Percentiles rank a stretch among this genome's conserved stretches.
Evolutionary conservation across 2,329 filamentous ascomycete genomes (phyloP).

Genomic region (Lachnellula subtilissima): DNA sequence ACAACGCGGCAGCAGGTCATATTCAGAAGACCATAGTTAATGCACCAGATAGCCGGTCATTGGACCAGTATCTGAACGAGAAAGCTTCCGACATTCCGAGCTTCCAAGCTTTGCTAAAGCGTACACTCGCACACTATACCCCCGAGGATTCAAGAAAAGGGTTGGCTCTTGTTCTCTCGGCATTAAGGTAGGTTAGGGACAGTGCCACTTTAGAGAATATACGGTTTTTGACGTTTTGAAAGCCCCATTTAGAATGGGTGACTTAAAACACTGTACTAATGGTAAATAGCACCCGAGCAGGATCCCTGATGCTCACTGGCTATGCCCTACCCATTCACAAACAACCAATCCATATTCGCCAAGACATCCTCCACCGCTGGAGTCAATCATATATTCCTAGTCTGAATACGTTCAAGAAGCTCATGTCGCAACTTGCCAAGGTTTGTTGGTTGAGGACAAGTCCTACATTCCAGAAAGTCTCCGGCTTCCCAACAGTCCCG

Average conservation of each 20-base stretch:
- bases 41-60: conserved; percentile 38
- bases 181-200: conserved; percentile 24
- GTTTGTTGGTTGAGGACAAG: conserved; percentile 42
- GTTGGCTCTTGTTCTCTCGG: conserved; percentile 23
- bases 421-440: conserved; percentile 50
- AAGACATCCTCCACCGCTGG: conserved; percentile 61
- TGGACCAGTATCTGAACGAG: conserved; percentile 50
- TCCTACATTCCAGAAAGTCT: conserved; percentile 48
- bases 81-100: conserved; percentile 46
- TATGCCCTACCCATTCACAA: conserved; percentile 56
- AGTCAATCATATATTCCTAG: conserved; percentile 48
- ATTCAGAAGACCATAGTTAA: conserved; percentile 35
- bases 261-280: neutral
- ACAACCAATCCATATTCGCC: conserved; percentile 55
- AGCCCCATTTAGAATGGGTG: conserved; percentile 8
- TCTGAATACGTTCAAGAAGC: conserved; percentile 52
- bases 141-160: conserved; percentile 27
- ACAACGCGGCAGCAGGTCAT: conserved; percentile 41
- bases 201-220: too few relatives aligned
- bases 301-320: conserved; percentile 64
- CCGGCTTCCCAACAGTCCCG: conserved; percentile 54
- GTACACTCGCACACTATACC: conserved; percentile 34
- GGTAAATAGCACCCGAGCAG: conserved; percentile 50
- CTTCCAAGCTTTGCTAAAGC: conserved; percentile 48
- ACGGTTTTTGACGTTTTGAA: neutral